Evolutionary conservation across 768 basidiomycete genomes (phyloP).

Genomic region (Suillus sp.): DNA sequence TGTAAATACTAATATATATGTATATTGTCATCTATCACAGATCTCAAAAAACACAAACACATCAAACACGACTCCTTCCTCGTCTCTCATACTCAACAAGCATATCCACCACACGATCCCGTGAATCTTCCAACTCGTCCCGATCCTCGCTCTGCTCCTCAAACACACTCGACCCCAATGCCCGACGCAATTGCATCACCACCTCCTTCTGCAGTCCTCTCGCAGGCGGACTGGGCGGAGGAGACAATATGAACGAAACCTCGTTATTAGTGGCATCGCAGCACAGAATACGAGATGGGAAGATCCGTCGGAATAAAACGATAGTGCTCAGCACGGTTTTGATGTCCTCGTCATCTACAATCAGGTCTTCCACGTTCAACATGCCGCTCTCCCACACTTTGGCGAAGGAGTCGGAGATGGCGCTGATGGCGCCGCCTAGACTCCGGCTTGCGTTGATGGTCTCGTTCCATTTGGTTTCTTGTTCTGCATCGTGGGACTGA

Average conservation of each 20-base stretch:
- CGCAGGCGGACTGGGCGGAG: conserved; percentile 58
- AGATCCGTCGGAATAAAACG: conserved; percentile 62
- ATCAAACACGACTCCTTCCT: conserved; percentile 39
- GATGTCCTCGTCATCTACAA: conserved; percentile 46
- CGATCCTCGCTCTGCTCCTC: conserved; percentile 34
- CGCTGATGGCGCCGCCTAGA: conserved; percentile 59
- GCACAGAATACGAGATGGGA: conserved; percentile 38
- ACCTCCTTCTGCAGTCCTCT: conserved; percentile 34
- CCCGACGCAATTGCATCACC: conserved; percentile 50
- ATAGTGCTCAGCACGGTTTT: conserved; percentile 58
- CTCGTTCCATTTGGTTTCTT: conserved; percentile 42
- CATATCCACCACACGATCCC: conserved; percentile 76
- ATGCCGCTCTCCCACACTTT: conserved; percentile 51
- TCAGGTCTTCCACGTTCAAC: conserved; percentile 35
- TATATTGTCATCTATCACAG: background rate
- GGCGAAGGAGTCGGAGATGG: conserved; percentile 59
- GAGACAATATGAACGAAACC: conserved; percentile 49
- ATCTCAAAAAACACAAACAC: background rate
- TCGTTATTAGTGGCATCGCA: conserved; percentile 25
- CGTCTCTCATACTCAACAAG: conserved; percentile 44
- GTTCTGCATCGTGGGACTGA: conserved; percentile 24
- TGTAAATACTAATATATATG: conserved; percentile 6
- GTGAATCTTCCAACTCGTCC: conserved; percentile 67
- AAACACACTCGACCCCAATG: conserved; percentile 57
- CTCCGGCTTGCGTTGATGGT: conserved; percentile 63